Evolutionary conservation across 2,329 filamentous ascomycete species (phyloP), one percentile per base, ranked within the genome.

Genomic region (Exophiala bonariae): DNA sequence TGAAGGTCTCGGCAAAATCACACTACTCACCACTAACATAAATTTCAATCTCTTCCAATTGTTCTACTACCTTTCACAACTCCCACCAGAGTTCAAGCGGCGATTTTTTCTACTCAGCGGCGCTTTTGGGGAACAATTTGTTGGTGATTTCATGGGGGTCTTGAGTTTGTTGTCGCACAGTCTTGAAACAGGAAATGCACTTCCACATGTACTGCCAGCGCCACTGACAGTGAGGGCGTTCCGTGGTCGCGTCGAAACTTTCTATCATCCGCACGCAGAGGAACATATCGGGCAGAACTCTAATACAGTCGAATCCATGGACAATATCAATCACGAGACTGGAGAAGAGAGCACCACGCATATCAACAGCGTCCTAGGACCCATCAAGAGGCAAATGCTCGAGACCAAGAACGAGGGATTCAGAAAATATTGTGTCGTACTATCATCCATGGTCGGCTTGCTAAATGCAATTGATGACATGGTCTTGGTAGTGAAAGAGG

Each of bases 131-230:
- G 68, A 76, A 13, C 60, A 63, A 1, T 63, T 63, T n/a, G 70
- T 79, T 8, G 74, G 71, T 3, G 75, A 77, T 20, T 53, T 76
- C 41, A 79, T 78, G 76, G 72, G 73, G 1, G 73, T 78, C 2
- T 56, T 79, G 1, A 63, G 62, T 1, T 66, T 78, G 3, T 58
- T 75, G 5, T 73, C 76, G 39, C 73, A 77, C 40, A 62, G 73
- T 2, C 57, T 79, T 11, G 67, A 71, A 16, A 77, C 73, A 0
- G 75, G 73, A 0, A 67, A 69, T n/a, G 66, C 76, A 1, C 55
- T 77, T 1, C 76, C 76, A 0, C 71, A 75, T 41, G 62, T 74
- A 2, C 53, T 79, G 0, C 76, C 76, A 0, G 69, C 71, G 1
- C 76, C 76, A 2, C 54, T 79, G 17, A 56, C 76, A 1, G 63